Base-by-base conservation (phyloP, 306 rosid genomes). In the Malus sieversii region DNA sequence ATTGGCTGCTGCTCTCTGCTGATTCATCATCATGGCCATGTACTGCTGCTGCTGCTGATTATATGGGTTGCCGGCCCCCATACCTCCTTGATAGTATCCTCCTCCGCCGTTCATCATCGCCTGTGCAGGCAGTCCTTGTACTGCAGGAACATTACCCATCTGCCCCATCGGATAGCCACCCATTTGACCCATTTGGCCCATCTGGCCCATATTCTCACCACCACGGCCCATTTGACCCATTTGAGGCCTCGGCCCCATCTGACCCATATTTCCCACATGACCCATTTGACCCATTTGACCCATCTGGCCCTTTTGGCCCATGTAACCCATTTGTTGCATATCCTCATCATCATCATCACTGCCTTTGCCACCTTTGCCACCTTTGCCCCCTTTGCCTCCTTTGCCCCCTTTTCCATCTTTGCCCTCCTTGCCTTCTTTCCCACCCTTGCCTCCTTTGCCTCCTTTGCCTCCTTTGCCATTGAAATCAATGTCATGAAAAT, bases 21-120 rank as follows among this genome's bases (percentile, higher is more conserved):
- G 97, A 40, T 86, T 84, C 97, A 92, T 87, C 97, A 95, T 70
- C 93, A 90, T 89, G 4, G 97, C 96, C 97, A 95, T 74, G 82
- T 90, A 95, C 5, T 75, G 78, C 6, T 23, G 78, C 6, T 23
- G 75, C 33, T 58, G 81, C 10, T 84, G 94, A 23, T 63, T 81
- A 68, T 87, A 93, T 0, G 83, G 82, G 71, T 83, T 88, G 18
- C 86, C 87, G 10, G 71, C 46, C 25, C 14, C 62, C 25, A 57
- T 57, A 27, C 19, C 85, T 23, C 97, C 97, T 79, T 70, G 97
- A 71, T 86, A 85, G 57, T 90, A 92, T 6, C 97, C 92, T 4
- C 97, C 92, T 57, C 29, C 62, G 15, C 86, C 81, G 20, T 79
- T 89, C 91, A 92, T 85, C 53, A 88, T 85, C 0, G 88, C 81